These are phyloP conservation scores for Aspergillus sp. DNA, from an alignment of 2,329 filamentous ascomycete species.

Conservation along the genomic window DNA sequence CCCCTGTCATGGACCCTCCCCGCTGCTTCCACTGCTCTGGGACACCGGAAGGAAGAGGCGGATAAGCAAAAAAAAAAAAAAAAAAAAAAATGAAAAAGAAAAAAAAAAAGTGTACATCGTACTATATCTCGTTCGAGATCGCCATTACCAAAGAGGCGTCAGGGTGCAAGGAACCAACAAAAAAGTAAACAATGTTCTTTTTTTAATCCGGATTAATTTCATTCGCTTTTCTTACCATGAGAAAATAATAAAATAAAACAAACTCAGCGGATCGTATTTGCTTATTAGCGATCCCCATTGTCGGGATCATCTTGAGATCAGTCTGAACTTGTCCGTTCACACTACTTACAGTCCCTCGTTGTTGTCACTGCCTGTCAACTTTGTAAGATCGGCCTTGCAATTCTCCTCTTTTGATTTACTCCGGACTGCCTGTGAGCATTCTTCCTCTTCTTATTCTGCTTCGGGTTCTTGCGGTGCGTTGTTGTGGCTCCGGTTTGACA, in stretches of 20 bases:
- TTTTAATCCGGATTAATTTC: conserved; percentile 4
- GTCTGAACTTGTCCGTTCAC: conserved; percentile 4
- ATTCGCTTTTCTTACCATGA: conserved; percentile 11
- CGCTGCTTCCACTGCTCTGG: conserved; percentile 35
- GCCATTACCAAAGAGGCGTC: conserved; percentile 17
- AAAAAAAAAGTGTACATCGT: not conserved
- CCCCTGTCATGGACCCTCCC: conserved; percentile 28
- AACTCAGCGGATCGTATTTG: conserved; percentile 20
- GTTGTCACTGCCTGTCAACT: conserved; percentile 16
- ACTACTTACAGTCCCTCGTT: too few relatives aligned
- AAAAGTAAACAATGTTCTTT: conserved; percentile 17
- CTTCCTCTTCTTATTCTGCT: not conserved
- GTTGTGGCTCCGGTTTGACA: not conserved
- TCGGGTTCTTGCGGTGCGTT: not conserved
- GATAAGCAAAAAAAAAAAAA: not conserved
- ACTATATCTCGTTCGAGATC: conserved; percentile 35
- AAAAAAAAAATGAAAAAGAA: conserved; percentile 1
- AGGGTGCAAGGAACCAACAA: conserved; percentile 15
- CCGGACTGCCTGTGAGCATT: not conserved
- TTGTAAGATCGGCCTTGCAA: conserved; percentile 5
- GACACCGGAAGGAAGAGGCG: conserved; percentile 23
- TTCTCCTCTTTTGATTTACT: conserved; percentile 5
- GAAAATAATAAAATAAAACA: conserved; percentile 12
- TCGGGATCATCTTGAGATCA: conserved; percentile 21
- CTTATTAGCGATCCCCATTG: conserved; percentile 24